phyloP scores from a whole-genome alignment of 345 rosid species.

The Citrus mangshanensis region DNA sequence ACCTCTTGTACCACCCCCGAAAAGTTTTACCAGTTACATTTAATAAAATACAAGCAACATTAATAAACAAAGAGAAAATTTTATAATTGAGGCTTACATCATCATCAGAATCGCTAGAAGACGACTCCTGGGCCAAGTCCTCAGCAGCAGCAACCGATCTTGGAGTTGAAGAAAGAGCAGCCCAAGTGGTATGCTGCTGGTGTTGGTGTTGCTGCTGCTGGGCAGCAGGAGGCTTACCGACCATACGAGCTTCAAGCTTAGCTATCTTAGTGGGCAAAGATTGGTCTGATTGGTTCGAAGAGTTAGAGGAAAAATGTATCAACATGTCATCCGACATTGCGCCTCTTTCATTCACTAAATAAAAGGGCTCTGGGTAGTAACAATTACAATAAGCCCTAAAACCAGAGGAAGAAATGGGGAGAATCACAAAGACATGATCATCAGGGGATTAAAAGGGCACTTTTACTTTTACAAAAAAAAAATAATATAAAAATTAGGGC shows the following conservation, averaged over 20 bases:
- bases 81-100: slow-evolving; percentile 38
- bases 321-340: slow-evolving; percentile 92
- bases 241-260: slow-evolving; percentile 98
- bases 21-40: background rate
- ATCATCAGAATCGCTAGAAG: slow-evolving; percentile 89
- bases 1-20: no score
- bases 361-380: background rate
- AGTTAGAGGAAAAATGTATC: slow-evolving; percentile 86
- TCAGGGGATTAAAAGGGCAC: background rate
- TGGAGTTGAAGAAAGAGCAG: slow-evolving; percentile 46
- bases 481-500: background rate
- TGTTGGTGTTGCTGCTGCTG: slow-evolving; percentile 35
- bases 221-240: slow-evolving; percentile 63
- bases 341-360: background rate
- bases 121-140: slow-evolving; percentile 41
- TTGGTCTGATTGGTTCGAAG: slow-evolving; percentile 95
- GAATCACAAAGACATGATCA: background rate
- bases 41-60: background rate
- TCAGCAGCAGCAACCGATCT: slow-evolving; percentile 45
- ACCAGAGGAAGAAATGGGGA: background rate
- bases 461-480: background rate
- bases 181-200: slow-evolving; percentile 47
- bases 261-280: slow-evolving; percentile 93
- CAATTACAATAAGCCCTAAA: background rate
- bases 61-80: background rate